A percentile compares a stretch with the other conserved stretches of the same genome.
Conservation (phyloP, 176 grass and related monocot genomes). For the Eleusine indica region DNA sequence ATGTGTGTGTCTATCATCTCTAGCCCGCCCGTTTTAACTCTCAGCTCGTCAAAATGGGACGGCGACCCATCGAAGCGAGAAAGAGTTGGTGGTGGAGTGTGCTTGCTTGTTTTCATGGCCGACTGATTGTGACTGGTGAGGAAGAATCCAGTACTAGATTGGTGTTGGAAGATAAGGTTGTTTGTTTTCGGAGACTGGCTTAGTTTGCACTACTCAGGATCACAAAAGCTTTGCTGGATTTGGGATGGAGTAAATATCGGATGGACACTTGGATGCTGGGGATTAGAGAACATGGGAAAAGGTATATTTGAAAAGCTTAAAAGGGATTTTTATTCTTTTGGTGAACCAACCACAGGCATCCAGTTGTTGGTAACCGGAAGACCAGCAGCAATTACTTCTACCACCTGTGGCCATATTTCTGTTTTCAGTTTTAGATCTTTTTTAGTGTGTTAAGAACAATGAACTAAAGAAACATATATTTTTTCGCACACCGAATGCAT, state of each 20-base stretch:
- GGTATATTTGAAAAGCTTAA: not conserved
- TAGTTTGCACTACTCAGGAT: slow-evolving; percentile 22
- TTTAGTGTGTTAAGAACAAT: too few species aligned
- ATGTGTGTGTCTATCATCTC: not conserved
- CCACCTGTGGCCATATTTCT: too few species aligned
- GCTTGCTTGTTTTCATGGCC: slow-evolving; percentile 21
- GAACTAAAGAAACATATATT: too few species aligned
- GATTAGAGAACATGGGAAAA: not conserved
- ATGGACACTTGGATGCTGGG: not conserved
- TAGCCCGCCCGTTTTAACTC: slow-evolving; percentile 17
- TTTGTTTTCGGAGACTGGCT: slow-evolving; percentile 9
- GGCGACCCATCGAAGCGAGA: not conserved
- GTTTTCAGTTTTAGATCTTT: too few species aligned
- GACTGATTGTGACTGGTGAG: slow-evolving; percentile 33
- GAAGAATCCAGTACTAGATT: slow-evolving; percentile 40
- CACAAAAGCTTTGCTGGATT: not conserved
- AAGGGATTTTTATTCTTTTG: not conserved
- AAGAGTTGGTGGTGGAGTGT: slow-evolving; percentile 9
- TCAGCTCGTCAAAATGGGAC: not conserved
- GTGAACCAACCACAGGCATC: not conserved
- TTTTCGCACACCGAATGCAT: too few species aligned
- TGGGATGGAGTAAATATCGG: slow-evolving; percentile 11
- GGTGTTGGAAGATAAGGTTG: slow-evolving; percentile 29
- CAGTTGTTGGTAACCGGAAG: not conserved
- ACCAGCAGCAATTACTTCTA: not conserved